A percentile compares a stretch with the other conserved stretches of the same genome.
These are phyloP conservation scores for Skeletonema menzelii DNA, from an alignment of 108 stramenopile genomes.

Conservation along the genomic window DNA sequence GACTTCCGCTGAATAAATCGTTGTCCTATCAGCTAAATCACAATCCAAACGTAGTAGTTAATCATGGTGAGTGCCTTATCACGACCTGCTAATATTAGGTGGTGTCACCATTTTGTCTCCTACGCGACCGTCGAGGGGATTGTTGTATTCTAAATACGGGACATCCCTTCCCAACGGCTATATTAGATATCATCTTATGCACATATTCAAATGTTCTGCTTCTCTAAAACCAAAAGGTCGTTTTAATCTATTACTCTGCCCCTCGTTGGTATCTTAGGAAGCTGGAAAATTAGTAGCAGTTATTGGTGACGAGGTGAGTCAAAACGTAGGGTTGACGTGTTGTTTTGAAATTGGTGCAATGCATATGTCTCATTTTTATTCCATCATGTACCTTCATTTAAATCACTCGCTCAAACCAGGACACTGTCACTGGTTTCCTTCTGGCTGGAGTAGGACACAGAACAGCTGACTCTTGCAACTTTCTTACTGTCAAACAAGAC, in stretches of 20 bases:
- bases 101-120: background rate
- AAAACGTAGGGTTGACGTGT: background rate
- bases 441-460: slow-evolving; percentile 97
- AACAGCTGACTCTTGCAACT: slow-evolving; percentile 93
- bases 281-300: slow-evolving; percentile 92
- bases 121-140: background rate
- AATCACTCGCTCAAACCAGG: slow-evolving; percentile 48
- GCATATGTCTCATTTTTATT: background rate
- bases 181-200: background rate
- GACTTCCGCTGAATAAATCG: background rate
- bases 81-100: background rate
- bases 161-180: background rate
- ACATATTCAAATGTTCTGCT: background rate
- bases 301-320: slow-evolving; percentile 89
- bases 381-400: background rate
- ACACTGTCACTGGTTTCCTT: slow-evolving; percentile 98
- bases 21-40: background rate
- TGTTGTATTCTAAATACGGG: background rate
- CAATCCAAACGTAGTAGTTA: background rate
- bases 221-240: background rate
- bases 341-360: background rate
- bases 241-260: background rate
- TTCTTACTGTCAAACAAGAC: slow-evolving; percentile 93
- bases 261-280: slow-evolving; percentile 48
- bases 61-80: background rate